Base-by-base conservation (phyloP, 1,284 basidiomycete species). In the Puccinia horiana region DNA sequence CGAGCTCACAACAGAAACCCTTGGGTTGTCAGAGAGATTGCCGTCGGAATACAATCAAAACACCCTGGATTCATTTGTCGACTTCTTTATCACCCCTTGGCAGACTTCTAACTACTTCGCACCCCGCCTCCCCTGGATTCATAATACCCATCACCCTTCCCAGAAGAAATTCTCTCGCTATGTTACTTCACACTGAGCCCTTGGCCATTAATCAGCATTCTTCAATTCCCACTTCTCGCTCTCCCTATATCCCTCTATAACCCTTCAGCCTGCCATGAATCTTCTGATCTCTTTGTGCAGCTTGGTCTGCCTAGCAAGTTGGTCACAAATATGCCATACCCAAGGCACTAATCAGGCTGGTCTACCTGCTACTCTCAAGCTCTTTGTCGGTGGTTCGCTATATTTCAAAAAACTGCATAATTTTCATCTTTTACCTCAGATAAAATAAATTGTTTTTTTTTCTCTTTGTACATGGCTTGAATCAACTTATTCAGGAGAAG, bases 381-480 rank as follows among this genome's bases (percentile, higher is more conserved):
- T 70, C n/a, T 70, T 5, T 20, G 69, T 70, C 49, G 69, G 69
- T 8, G 40, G 69, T 70, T 37, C 42, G 69, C 49, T 6, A 44
- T 70, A 20, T 37, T 65, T 42, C 32, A 65, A 65, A 29, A 32
- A 32, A n/a, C n/a, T n/a, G n/a, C n/a, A 42, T 37, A 8, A 29
- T 16, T 32, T 63, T 5, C 32, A 23, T 20, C 63, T 32, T 65
- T n/a, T n/a, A n/a, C 63, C 12, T 3, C n/a, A 56, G n/a, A n/a
- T n/a, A 56, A 56, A 56, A 56, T 12, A 26, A n/a, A 56, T 5
- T 26, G 20, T 2, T 65, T 23, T 40, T 65, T 40, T 23, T 23
- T 40, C 23, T 65, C 20, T 8, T 23, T 40, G 8, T 18, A 65
- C 16, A 14, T 18, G n/a, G 37, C 5, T 8, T 29, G 18, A 40